A percentile compares a stretch with the other conserved stretches of the same genome.
Conservation (phyloP, 1,139 yeast species). For the Wickerhamomyces sp. region DNA sequence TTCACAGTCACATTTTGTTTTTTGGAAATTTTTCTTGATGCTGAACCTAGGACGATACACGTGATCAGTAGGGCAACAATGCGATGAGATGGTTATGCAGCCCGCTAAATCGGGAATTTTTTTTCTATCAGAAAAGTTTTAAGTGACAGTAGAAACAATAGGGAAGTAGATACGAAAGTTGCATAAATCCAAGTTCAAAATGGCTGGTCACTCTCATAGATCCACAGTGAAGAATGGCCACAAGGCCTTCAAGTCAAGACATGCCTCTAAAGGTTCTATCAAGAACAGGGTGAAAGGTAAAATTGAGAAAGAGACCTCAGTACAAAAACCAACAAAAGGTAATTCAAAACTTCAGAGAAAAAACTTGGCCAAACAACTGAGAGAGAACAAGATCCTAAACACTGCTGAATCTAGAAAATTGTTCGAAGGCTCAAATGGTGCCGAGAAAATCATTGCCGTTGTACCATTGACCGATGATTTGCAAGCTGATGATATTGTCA, state of each 20-base stretch:
- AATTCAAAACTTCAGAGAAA: conserved; percentile 69
- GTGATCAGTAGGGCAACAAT: conserved; percentile 8
- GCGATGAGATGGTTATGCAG: conserved; percentile 10
- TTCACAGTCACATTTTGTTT: conserved; percentile 12
- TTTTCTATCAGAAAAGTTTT: conserved; percentile 7
- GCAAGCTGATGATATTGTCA: conserved; percentile 51
- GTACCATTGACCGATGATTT: conserved; percentile 76
- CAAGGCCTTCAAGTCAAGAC: conserved; percentile 86
- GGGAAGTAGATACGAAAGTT: too few species aligned
- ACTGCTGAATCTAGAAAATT: conserved; percentile 45
- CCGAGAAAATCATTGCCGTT: conserved; percentile 77
- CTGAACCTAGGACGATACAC: conserved; percentile 5
- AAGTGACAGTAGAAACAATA: too few species aligned
- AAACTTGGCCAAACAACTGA: conserved; percentile 74
- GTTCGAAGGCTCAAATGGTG: conserved; percentile 77
- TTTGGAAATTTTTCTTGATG: conserved; percentile 1
- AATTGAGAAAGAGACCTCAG: conserved; percentile 58
- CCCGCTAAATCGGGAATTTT: conserved; percentile 3
- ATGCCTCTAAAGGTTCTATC: conserved; percentile 84
- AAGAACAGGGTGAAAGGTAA: conserved; percentile 82
- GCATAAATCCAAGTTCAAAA: conserved; percentile 20
- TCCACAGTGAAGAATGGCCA: conserved; percentile 78
- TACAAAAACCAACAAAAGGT: conserved; percentile 36
- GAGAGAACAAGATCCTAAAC: conserved; percentile 64
- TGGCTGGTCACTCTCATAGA: conserved; percentile 82